A percentile compares a stretch with the other conserved stretches of the same genome.
These are phyloP conservation scores for Jasminum sambac DNA, from an alignment of 257 asterid species.

Conservation along the genomic window DNA sequence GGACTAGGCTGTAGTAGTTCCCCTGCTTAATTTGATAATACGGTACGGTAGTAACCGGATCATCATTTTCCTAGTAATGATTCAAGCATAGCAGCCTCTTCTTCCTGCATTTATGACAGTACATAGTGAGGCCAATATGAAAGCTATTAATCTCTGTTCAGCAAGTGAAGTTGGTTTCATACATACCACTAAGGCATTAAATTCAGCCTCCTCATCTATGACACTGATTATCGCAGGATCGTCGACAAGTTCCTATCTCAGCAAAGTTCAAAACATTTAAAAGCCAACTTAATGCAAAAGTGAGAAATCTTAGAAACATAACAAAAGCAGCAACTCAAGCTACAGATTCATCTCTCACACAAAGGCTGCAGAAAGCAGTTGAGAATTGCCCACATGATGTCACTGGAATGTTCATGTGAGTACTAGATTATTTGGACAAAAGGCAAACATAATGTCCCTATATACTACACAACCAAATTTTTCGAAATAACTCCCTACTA, in stretches of 20 bases:
- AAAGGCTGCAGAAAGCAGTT: not conserved
- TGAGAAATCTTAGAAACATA: too few relatives aligned
- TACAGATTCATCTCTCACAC: not conserved
- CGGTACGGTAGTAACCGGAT: constrained; percentile 16
- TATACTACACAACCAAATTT: not conserved
- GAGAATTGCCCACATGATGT: not conserved
- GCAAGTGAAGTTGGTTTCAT: constrained; percentile 18
- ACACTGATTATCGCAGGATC: constrained; percentile 77
- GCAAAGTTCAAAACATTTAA: not conserved
- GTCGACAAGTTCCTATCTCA: constrained; percentile 83
- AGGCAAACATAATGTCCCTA: not conserved
- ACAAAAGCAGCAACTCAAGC: not conserved
- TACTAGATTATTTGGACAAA: not conserved
- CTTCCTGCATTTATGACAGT: constrained; percentile 66
- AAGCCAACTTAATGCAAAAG: too few relatives aligned
- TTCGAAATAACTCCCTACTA: not conserved
- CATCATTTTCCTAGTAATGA: constrained; percentile 73
- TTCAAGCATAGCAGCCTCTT: constrained; percentile 88
- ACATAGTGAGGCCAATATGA: constrained; percentile 15
- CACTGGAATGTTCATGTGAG: not conserved
- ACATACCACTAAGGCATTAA: constrained; percentile 94
- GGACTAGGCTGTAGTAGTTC: constrained; percentile 16
- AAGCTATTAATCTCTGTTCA: constrained; percentile 20
- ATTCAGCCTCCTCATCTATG: constrained; percentile 97
- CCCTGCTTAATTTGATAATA: constrained; percentile 19